Conservation (phyloP, 306 rosid species). For the Fragaria vesca region DNA sequence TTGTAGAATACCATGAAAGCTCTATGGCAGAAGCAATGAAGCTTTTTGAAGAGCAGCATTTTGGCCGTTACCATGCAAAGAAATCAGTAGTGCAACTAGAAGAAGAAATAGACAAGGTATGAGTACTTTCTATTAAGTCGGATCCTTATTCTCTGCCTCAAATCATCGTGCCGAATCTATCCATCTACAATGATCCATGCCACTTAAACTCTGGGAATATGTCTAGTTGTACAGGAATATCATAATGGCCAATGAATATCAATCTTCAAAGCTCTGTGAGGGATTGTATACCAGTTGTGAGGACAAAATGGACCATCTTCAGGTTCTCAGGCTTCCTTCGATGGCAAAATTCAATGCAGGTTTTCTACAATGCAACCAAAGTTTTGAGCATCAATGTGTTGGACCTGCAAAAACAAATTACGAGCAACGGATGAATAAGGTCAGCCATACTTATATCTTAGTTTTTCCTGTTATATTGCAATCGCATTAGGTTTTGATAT, state of each 20-base stretch:
- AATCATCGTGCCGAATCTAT: neutral
- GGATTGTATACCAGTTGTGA: conserved; percentile 76
- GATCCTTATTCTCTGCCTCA: neutral
- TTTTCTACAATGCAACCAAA: conserved; percentile 73
- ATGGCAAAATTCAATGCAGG: conserved; percentile 97
- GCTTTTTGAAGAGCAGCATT: conserved; percentile 78
- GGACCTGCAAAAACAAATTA: conserved; percentile 85
- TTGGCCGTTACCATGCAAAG: conserved; percentile 89
- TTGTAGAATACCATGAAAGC: conserved; percentile 56
- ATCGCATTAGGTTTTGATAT: neutral
- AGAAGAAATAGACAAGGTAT: conserved; percentile 78
- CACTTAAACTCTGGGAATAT: conserved; percentile 18
- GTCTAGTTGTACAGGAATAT: conserved; percentile 59
- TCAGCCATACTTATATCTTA: conserved; percentile 19
- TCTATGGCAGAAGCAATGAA: conserved; percentile 52
- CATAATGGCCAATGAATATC: conserved; percentile 63
- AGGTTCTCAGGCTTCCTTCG: conserved; percentile 87
- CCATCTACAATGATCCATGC: conserved; percentile 3
- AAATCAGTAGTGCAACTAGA: conserved; percentile 73
- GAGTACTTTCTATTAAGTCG: neutral
- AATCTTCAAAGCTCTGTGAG: conserved; percentile 89
- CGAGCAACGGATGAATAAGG: conserved; percentile 85
- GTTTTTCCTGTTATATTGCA: neutral
- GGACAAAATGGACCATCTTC: conserved; percentile 92
- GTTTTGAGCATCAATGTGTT: conserved; percentile 73